phyloP scores from a whole-genome alignment of 2,329 filamentous ascomycete genomes.

The Xylariaceae sp. region DNA sequence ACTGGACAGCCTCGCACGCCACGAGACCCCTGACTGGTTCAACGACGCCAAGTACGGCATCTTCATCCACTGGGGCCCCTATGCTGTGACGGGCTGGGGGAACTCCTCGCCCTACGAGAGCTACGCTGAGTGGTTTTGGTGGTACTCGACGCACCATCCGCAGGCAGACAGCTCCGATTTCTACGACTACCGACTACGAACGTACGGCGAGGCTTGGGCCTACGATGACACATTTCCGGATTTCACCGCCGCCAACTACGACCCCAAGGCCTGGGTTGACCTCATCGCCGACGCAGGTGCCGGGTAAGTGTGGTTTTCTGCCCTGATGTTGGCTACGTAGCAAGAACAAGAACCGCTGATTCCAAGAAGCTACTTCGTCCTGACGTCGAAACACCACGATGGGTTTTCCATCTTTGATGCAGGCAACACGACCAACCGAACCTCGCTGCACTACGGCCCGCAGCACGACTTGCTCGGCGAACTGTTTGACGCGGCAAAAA shows the following conservation, averaged over 20 bases:
- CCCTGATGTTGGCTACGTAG: no score
- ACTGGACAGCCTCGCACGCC: slow-evolving; percentile 28
- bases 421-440: slow-evolving; percentile 28
- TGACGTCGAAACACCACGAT: slow-evolving; percentile 44
- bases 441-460: slow-evolving; percentile 37
- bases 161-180: slow-evolving; percentile 18
- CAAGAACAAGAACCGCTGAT: no score
- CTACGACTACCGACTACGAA: slow-evolving; percentile 44
- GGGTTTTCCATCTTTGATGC: slow-evolving; percentile 42
- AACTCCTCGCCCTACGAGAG: slow-evolving; percentile 35
- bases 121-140: slow-evolving; percentile 48
- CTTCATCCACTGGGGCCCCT: slow-evolving; percentile 57
- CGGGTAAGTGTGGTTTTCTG: no score
- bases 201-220: slow-evolving; percentile 44
- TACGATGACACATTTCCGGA: slow-evolving; percentile 54
- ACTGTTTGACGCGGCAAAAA: slow-evolving; percentile 37
- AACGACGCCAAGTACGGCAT: slow-evolving; percentile 54
- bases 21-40: slow-evolving; percentile 38
- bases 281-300: slow-evolving; percentile 33
- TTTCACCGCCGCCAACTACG: slow-evolving; percentile 46
- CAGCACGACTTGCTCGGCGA: slow-evolving; percentile 36
- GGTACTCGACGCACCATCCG: slow-evolving; percentile 24
- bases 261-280: slow-evolving; percentile 42
- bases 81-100: slow-evolving; percentile 54
- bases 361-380: slow-evolving; percentile 47